Percentiles rank a stretch among this genome's conserved stretches.
Conservation (phyloP, 805 yeast genomes). For the Kuraishia ogatae region DNA sequence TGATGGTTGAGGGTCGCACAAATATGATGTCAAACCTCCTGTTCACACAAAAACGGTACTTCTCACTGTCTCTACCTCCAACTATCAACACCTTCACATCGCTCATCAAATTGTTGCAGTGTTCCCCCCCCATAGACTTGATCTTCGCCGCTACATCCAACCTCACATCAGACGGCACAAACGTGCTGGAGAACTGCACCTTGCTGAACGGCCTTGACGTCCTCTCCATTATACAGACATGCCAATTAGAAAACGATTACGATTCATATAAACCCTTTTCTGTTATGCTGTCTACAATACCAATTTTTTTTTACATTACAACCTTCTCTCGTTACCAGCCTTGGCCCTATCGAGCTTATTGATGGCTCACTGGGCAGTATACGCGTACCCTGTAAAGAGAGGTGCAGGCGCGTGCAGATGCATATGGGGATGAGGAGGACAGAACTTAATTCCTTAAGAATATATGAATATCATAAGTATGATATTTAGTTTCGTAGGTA, state of each 20-base stretch:
- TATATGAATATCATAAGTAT: no score
- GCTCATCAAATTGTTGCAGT: conserved; percentile 48
- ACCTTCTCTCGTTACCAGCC: not conserved
- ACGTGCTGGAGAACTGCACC: conserved; percentile 49
- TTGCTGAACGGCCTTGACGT: conserved; percentile 31
- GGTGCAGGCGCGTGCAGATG: not conserved
- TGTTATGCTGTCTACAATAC: no score
- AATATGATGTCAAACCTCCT: conserved; percentile 50
- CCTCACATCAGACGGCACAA: conserved; percentile 31
- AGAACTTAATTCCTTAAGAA: no score
- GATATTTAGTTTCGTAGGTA: not conserved
- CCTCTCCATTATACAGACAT: not conserved
- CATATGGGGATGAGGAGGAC: not conserved
- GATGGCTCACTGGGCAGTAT: not conserved
- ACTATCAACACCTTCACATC: conserved; percentile 53
- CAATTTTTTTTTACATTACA: no score
- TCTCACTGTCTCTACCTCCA: conserved; percentile 48
- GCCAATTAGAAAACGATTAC: not conserved
- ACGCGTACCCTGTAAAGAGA: not conserved
- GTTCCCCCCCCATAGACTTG: conserved; percentile 49
- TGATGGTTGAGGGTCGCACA: conserved; percentile 37
- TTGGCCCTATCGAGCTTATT: not conserved
- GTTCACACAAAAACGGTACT: conserved; percentile 41
- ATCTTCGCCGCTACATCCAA: conserved; percentile 36
- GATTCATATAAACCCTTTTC: no score